Base-by-base conservation (phyloP, 2,329 filamentous ascomycete species). In the Fusarium sororula region DNA sequence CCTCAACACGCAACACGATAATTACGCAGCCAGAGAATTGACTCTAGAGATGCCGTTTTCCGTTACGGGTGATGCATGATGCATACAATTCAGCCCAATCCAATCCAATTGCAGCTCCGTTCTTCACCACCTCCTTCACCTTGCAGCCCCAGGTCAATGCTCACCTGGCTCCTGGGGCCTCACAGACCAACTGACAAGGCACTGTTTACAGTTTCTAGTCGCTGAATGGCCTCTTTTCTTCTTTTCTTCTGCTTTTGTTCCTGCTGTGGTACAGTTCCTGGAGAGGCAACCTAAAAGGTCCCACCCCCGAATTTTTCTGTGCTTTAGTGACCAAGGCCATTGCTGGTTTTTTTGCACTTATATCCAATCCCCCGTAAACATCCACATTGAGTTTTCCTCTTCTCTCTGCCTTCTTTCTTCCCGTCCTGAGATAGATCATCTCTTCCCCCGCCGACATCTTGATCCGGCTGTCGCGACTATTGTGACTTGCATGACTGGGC, bases 61-160 rank as follows among this genome's bases (percentile, higher is more conserved):
- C 70, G 70, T 63, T 41, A 57, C 42, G 51, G 53, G 44, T 59
- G 41, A 62, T 74, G 60, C 56, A 66, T 73, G 47, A 66, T 73
- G 44, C 59, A 73, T 50, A 47, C 50, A 60, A 39, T 67, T 37
- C 59, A 66, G 38, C 60, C 63, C 63, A 69, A 62, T 61, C 74
- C 74, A 77, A 75, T 75, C 74, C 74, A 77, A 77, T 75, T 57
- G 59, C 66, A 70, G 53, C 53, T 53, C 28, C n/a, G 30, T n/a
- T 62, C 67, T 64, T 60, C 37, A 67, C 38, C 47, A 65, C 41
- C 42, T 60, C 50, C 50, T 54, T 51, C 38, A 35, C 63, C 51
- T 71, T 62, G 68, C 59, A 60, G 56, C 32, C 24, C 22, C 54
- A 64, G 39, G 65, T 62, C 70, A 73, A 61, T 75, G 65, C 72